These are phyloP conservation scores for Podosphaera xanthii DNA, from an alignment of 2,329 filamentous ascomycete genomes.

Conservation along the genomic window DNA sequence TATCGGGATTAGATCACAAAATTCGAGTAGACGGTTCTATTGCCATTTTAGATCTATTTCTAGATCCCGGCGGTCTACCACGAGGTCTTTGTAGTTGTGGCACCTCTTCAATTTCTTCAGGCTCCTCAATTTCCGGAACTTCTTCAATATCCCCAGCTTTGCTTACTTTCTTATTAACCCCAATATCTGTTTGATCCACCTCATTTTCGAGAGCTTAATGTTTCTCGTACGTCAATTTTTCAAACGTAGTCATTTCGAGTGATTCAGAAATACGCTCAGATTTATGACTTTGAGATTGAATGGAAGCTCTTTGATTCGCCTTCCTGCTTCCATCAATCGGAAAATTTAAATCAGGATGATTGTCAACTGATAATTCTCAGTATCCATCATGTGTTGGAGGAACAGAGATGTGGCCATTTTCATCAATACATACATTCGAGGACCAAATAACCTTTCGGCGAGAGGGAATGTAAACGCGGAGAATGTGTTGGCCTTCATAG, in stretches of 20 bases:
- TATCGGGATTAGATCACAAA: no score
- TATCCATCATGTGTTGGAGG: slow-evolving; percentile 21
- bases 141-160: background rate
- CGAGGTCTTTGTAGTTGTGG: background rate
- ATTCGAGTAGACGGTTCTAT: background rate
- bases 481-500: background rate
- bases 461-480: background rate
- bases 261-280: background rate
- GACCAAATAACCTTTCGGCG: background rate
- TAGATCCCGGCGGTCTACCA: no score
- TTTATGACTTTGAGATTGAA: background rate
- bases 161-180: background rate
- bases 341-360: no score
- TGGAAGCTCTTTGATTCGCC: background rate
- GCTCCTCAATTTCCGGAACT: background rate
- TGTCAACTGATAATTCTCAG: no score
- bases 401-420: background rate
- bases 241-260: background rate
- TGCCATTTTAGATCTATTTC: background rate
- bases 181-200: background rate
- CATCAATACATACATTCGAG: background rate
- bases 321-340: no score
- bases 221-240: no score
- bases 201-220: background rate
- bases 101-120: background rate